These are phyloP conservation scores for Fusarium hostae DNA, from an alignment of 2,329 filamentous ascomycete genomes.

Conservation along the genomic window DNA sequence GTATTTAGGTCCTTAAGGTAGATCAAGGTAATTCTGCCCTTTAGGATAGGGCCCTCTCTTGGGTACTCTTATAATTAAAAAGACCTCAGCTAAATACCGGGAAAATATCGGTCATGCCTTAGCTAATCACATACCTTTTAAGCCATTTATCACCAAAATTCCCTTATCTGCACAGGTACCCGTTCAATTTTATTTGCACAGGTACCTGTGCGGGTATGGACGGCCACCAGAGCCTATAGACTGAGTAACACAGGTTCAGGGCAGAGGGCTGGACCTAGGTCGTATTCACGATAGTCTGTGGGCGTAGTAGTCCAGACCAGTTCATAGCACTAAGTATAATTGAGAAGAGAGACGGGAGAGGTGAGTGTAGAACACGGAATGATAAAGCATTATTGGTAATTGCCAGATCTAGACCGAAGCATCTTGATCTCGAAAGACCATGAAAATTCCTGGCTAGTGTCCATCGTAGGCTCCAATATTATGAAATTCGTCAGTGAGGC, in stretches of 20 bases:
- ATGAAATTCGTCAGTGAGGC: background rate
- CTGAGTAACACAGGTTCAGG: background rate
- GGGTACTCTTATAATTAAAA: too few relatives aligned
- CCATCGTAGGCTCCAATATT: background rate
- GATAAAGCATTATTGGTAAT: background rate
- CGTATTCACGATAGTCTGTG: slow-evolving; percentile 10
- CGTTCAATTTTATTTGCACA: too few relatives aligned
- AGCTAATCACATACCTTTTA: too few relatives aligned
- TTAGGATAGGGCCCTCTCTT: too few relatives aligned
- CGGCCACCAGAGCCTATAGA: background rate
- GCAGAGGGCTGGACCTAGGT: background rate
- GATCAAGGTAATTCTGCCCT: too few relatives aligned
- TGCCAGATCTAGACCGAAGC: background rate
- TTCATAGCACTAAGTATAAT: background rate
- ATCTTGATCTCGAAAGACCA: background rate
- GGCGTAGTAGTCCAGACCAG: background rate
- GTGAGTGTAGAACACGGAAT: background rate
- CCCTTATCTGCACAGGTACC: too few relatives aligned
- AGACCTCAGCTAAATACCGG: too few relatives aligned
- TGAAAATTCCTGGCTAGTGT: background rate
- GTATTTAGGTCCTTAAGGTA: too few relatives aligned
- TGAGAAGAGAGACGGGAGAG: background rate
- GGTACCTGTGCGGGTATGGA: too few relatives aligned
- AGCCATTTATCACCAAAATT: too few relatives aligned
- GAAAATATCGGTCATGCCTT: too few relatives aligned